Percentiles rank a stretch among this genome's conserved stretches.
Evolutionary conservation across 176 grass and related monocot genomes (phyloP).

Genomic region (Juncus inflexus): DNA sequence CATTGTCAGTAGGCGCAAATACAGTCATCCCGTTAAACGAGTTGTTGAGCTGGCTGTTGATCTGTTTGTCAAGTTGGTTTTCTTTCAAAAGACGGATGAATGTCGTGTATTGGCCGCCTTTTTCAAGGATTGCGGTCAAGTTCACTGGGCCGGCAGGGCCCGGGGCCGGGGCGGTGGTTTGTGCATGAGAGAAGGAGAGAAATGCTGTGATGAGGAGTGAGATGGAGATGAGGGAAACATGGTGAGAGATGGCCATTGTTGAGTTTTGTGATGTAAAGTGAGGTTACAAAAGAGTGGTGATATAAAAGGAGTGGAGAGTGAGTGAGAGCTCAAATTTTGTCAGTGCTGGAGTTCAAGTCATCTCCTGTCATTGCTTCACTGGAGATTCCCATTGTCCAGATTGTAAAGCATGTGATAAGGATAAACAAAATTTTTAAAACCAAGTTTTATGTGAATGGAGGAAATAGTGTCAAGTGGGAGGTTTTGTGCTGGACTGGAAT

Average conservation of each 20-base stretch:
- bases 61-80: constrained; percentile 68
- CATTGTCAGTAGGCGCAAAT: constrained; percentile 74
- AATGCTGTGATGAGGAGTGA: constrained; percentile 15
- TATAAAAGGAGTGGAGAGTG: constrained; percentile 9
- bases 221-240: constrained; percentile 19
- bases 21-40: constrained; percentile 56
- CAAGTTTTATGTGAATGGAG: too few relatives aligned
- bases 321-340: not conserved
- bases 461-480: too few relatives aligned
- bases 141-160: constrained; percentile 35
- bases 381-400: not conserved
- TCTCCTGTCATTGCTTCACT: not conserved
- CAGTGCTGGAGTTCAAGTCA: not conserved
- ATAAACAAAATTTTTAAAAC: too few relatives aligned
- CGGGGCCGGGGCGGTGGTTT: constrained; percentile 27
- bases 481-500: constrained; percentile 8
- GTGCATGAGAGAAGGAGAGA: constrained; percentile 12
- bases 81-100: constrained; percentile 55
- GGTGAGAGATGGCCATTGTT: constrained; percentile 15
- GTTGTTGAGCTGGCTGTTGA: constrained; percentile 72
- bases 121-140: constrained; percentile 73
- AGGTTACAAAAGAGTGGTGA: not conserved
- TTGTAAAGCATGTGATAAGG: too few relatives aligned
- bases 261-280: constrained; percentile 14
- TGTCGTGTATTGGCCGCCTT: constrained; percentile 48